Conservation (phyloP, 768 basidiomycete genomes). For the Neoboletus magnificus region DNA sequence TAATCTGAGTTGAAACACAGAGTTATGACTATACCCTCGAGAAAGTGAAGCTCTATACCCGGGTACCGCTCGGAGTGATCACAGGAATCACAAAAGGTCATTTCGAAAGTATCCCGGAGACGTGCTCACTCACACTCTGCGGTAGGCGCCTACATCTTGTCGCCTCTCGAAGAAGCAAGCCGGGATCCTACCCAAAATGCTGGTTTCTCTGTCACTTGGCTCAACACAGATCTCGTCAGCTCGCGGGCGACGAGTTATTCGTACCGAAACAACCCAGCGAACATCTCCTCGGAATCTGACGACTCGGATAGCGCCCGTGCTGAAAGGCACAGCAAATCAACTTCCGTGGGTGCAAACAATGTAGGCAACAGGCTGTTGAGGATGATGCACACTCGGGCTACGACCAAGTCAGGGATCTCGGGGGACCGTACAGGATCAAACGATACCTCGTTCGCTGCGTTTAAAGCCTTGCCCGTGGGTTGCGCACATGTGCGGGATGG, state of each 20-base stretch:
- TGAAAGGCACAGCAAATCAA: neutral
- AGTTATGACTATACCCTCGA: constrained; percentile 92
- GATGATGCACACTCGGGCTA: constrained; percentile 20
- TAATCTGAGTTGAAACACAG: constrained; percentile 37
- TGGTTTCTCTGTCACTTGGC: constrained; percentile 84
- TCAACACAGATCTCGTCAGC: constrained; percentile 56
- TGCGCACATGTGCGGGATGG: constrained; percentile 46
- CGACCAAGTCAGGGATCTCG: constrained; percentile 32
- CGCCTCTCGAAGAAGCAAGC: constrained; percentile 88
- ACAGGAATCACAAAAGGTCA: constrained; percentile 73
- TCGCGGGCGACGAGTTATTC: constrained; percentile 86
- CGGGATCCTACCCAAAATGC: constrained; percentile 86
- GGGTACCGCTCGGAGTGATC: constrained; percentile 84
- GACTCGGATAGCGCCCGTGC: neutral
- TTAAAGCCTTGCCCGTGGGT: constrained; percentile 78
- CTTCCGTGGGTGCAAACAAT: neutral
- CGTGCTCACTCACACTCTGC: neutral
- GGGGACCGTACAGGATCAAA: constrained; percentile 32
- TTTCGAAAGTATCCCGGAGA: neutral
- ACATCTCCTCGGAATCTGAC: constrained; percentile 6
- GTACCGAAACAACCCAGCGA: constrained; percentile 61
- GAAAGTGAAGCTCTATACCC: constrained; percentile 87
- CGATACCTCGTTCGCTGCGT: constrained; percentile 60
- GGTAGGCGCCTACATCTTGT: constrained; percentile 91
- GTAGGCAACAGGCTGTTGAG: constrained; percentile 23